A percentile compares a stretch with the other conserved stretches of the same genome.
These are phyloP conservation scores for Naganishia vishniacii DNA, from an alignment of 768 basidiomycete species.

Conservation along the genomic window DNA sequence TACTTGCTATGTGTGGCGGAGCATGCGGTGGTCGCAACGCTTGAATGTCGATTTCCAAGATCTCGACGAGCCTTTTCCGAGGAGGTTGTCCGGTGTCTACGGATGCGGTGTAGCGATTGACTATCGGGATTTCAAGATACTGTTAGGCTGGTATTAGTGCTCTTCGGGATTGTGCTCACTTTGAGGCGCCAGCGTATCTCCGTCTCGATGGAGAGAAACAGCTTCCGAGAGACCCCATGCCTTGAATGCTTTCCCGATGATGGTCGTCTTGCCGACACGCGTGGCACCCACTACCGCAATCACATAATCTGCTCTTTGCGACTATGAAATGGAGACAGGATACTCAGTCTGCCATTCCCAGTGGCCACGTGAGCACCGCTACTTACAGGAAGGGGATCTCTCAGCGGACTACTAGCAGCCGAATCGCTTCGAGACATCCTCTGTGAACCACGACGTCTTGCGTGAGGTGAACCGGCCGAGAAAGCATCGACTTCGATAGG, in stretches of 20 bases:
- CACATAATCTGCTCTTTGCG: constrained; percentile 30
- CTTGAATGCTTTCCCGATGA: constrained; percentile 71
- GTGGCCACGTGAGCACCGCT: too few species aligned
- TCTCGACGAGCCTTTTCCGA: constrained; percentile 36
- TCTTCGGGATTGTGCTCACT: constrained; percentile 12
- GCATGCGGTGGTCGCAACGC: constrained; percentile 29
- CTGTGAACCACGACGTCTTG: not conserved
- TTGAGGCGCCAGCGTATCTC: not conserved
- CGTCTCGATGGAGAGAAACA: not conserved
- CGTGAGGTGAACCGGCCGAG: not conserved
- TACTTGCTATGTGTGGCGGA: not conserved
- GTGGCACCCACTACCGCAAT: constrained; percentile 73
- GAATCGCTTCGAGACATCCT: not conserved
- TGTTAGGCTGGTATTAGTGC: not conserved
- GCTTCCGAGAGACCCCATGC: constrained; percentile 50
- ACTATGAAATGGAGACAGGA: not conserved
- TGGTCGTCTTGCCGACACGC: constrained; percentile 77
- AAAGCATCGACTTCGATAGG: not conserved
- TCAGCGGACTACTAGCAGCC: not conserved
- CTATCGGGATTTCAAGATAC: constrained; percentile 27
- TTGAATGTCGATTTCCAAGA: constrained; percentile 44
- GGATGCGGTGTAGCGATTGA: constrained; percentile 31
- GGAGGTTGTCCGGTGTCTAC: constrained; percentile 39
- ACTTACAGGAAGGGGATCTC: not conserved
- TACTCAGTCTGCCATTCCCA: too few species aligned